Evolutionary conservation across 1,139 yeast species (phyloP).

Genomic region (Sugiyamaella pinicola): DNA sequence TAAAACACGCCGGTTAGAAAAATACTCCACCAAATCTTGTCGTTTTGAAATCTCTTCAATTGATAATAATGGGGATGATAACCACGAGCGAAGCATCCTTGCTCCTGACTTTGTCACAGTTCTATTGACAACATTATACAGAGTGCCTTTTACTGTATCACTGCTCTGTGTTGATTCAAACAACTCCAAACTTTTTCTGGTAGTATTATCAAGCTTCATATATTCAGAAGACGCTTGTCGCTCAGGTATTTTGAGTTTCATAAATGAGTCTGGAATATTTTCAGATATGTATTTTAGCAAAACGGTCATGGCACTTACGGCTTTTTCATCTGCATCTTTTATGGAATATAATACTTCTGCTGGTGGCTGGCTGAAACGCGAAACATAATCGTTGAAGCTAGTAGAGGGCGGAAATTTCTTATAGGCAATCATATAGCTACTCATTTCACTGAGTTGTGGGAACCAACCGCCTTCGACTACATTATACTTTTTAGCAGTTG

Average conservation of each 20-base stretch:
- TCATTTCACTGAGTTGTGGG: conserved; percentile 61
- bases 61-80: conserved; percentile 75
- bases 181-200: conserved; percentile 80
- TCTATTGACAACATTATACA: conserved; percentile 64
- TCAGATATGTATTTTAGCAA: conserved; percentile 59
- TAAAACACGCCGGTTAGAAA: conserved; percentile 48
- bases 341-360: conserved; percentile 26
- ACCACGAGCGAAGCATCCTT: conserved; percentile 75
- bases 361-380: conserved; percentile 29
- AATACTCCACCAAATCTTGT: conserved; percentile 61
- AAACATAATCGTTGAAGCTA: conserved; percentile 30
- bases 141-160: conserved; percentile 65
- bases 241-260: conserved; percentile 56
- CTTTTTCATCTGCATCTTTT: conserved; percentile 44
- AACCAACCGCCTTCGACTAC: conserved; percentile 56
- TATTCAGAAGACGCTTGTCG: conserved; percentile 52
- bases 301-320: conserved; percentile 56
- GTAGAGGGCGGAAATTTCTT: conserved; percentile 46
- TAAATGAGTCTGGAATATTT: conserved; percentile 55
- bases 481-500: conserved; percentile 37
- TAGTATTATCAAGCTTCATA: conserved; percentile 80
- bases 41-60: conserved; percentile 57
- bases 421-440: conserved; percentile 57
- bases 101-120: conserved; percentile 85
- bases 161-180: conserved; percentile 55